Base-by-base conservation (phyloP, 306 rosid species). In the Senna siamea region DNA sequence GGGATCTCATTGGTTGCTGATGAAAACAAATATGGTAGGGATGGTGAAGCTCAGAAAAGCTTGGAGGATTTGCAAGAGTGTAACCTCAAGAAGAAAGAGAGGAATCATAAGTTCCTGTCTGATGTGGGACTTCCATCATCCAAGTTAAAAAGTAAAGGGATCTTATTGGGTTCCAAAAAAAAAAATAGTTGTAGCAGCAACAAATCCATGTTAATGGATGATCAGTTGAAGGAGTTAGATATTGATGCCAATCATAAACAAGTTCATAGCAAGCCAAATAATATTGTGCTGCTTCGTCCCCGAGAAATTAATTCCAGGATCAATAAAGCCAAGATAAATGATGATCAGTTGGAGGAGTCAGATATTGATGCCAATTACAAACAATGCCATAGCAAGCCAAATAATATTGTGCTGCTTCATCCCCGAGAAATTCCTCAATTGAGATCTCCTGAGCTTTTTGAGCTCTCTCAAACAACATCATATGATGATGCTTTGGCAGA, bases 281-380 rank as follows among this genome's bases (percentile, higher is more conserved):
- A 82, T 60, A 82, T 80, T 73, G 88, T 81, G 62, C 74, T 84
- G 70, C 93, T 82, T 66, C 85, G 70, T 22, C 86, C 87, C 0
- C 81, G 81, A 77, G 41, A 70, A 68, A 69, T 18, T 58, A 71
- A 70, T 70, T 72, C 81, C 17, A 64, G 68, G 53, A 68, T 66
- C 41, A 17, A 12, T 61, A 83, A 81, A 83, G 65, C 76, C 59
- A 75, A 82, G 83, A 78, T 66, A 53, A 80, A 71, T 72, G 79
- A 50, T 65, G 77, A 55, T 70, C 78, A 71, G 41, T 69, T 69
- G 64, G 80, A 23, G 30, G 77, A 75, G 9, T 26, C 83, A 22
- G 82, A 76, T 68, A 63, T n/a, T 34, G 81, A 86, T 72, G 35
- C 32, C 70, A 78, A 63, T 79, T 46, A 77, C 57, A 76, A 72